Conservation (phyloP, 2,329 filamentous ascomycete species). For the Scedosporium aurantiacum region DNA sequence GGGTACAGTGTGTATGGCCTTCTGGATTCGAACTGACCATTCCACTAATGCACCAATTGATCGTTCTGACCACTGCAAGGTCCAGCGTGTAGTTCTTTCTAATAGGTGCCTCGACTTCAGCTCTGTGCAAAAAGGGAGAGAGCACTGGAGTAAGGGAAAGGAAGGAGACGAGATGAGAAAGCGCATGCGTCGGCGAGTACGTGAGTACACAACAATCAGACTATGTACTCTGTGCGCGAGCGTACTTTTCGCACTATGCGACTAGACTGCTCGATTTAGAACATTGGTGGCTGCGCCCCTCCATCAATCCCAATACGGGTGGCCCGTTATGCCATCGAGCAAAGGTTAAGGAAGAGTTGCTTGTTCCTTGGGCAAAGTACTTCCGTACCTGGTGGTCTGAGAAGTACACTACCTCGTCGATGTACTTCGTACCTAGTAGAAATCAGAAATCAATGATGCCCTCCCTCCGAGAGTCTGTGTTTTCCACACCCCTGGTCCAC, state of each 20-base stretch:
- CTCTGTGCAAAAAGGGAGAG: neutral
- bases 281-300: conserved; percentile 3
- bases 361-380: neutral
- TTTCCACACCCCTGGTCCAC: neutral
- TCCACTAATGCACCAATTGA: neutral
- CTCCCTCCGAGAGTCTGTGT: neutral
- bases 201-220: neutral
- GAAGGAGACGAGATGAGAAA: neutral
- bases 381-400: neutral
- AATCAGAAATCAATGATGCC: neutral
- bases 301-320: conserved; percentile 2
- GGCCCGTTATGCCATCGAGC: neutral
- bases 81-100: neutral
- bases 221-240: neutral
- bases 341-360: neutral
- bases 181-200: neutral
- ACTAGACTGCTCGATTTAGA: neutral
- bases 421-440: neutral
- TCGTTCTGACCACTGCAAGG: too few relatives aligned
- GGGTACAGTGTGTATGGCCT: neutral
- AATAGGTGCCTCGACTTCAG: neutral
- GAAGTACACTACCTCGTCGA: too few relatives aligned
- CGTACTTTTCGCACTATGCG: too few relatives aligned
- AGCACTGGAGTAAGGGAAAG: neutral
- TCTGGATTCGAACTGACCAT: neutral